These are phyloP conservation scores for Mucor sp. DNA, from an alignment of 371 early-diverging fungal genomes.

Conservation along the genomic window DNA sequence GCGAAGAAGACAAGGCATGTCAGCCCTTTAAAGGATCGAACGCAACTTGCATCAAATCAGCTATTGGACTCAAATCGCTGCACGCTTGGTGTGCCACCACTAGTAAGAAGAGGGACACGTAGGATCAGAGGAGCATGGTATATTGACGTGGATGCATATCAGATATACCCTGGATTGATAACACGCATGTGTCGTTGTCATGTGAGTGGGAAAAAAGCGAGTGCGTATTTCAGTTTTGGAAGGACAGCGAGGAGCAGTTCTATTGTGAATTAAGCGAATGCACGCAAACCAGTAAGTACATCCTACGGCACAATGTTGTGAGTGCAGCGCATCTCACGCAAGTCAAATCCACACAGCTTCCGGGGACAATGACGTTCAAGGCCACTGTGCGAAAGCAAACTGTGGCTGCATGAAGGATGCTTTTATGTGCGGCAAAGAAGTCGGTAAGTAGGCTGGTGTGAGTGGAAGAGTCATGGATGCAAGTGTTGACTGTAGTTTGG, in stretches of 20 bases:
- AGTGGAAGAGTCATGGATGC: no score
- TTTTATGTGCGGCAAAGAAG: conserved; percentile 65
- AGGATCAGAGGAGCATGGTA: background rate
- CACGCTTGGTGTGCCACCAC: conserved; percentile 57
- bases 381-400: conserved; percentile 43
- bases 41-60: conserved; percentile 47
- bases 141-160: background rate
- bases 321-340: background rate
- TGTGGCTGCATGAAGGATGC: conserved; percentile 62
- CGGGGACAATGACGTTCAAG: conserved; percentile 40
- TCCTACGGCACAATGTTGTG: no score
- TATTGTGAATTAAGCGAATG: conserved; percentile 58
- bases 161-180: conserved; percentile 58
- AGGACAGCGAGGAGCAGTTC: conserved; percentile 57
- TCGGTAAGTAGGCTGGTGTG: conserved; percentile 22
- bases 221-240: conserved; percentile 63
- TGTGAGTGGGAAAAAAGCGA: conserved; percentile 46
- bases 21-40: conserved; percentile 36
- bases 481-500: background rate
- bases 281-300: conserved; percentile 42
- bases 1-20: conserved; percentile 42
- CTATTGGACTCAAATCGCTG: conserved; percentile 50
- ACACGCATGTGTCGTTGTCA: conserved; percentile 47
- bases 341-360: conserved; percentile 17
- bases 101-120: conserved; percentile 24